Evolutionary conservation across 163 green algal genomes (phyloP).

Genomic region (Trebouxiophyceae sp.): DNA sequence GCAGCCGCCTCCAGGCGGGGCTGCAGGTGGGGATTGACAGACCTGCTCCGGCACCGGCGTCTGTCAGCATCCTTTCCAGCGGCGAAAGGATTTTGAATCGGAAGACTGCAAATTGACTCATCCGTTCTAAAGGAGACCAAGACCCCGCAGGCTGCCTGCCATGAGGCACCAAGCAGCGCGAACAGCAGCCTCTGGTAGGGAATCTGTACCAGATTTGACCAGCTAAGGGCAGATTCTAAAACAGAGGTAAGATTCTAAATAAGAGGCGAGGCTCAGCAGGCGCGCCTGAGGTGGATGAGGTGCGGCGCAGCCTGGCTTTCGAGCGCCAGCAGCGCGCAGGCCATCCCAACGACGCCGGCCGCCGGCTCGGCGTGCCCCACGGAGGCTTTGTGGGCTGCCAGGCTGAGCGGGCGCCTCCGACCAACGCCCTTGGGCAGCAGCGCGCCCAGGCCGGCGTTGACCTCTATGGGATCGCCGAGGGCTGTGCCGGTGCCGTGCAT

Average conservation of each 20-base stretch:
- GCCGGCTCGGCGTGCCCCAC: conserved; percentile 72
- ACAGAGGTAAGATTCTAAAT: too few relatives aligned
- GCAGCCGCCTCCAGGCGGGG: neutral
- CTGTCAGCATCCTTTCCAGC: neutral
- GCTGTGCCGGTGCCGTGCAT: conserved; percentile 51
- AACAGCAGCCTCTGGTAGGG: too few relatives aligned
- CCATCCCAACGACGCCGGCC: conserved; percentile 61
- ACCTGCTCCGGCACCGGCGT: conserved; percentile 1
- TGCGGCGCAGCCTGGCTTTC: neutral
- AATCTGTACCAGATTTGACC: too few relatives aligned
- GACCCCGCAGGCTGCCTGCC: too few relatives aligned
- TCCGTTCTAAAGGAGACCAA: too few relatives aligned
- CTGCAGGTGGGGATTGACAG: conserved; percentile 9
- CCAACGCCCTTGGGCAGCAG: conserved; percentile 11
- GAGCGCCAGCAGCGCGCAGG: conserved; percentile 4
- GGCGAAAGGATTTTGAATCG: too few relatives aligned
- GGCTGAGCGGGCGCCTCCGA: conserved; percentile 1
- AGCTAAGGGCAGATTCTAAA: too few relatives aligned
- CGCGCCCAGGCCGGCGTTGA: conserved; percentile 38
- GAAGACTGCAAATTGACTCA: too few relatives aligned
- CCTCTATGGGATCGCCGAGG: conserved; percentile 58
- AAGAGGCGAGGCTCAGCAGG: too few relatives aligned
- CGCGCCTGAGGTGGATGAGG: conserved; percentile 14
- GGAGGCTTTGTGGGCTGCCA: conserved; percentile 57
- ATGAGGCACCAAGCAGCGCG: too few relatives aligned